These are phyloP conservation scores for Xylariaceae sp. DNA, from an alignment of 2,329 filamentous ascomycete species.

Conservation along the genomic window DNA sequence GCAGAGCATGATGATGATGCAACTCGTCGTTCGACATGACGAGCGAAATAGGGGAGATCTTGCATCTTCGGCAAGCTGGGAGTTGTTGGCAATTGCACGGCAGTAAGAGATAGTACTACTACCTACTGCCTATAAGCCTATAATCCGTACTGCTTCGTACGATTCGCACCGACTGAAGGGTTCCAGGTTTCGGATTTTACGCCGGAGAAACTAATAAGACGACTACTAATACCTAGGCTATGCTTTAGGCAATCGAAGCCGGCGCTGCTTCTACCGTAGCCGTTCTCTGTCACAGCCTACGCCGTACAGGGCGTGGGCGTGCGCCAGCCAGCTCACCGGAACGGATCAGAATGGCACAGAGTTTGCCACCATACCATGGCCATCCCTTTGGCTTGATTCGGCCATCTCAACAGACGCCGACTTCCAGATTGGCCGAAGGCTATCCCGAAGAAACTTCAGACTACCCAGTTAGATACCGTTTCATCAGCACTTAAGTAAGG, in stretches of 20 bases:
- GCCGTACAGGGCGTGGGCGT: not conserved
- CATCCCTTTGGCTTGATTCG: not conserved
- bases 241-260: not conserved
- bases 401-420: not conserved
- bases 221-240: not conserved
- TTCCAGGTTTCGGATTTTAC: not conserved
- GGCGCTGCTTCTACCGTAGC: not conserved
- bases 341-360: not conserved
- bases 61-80: not conserved
- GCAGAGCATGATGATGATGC: not conserved
- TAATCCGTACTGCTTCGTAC: not conserved
- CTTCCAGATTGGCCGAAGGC: not conserved
- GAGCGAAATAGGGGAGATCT: not conserved
- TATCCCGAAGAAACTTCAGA: not conserved
- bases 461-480: not conserved
- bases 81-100: too few relatives aligned
- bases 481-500: not conserved
- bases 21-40: not conserved
- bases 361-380: not conserved
- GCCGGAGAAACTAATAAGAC: not conserved
- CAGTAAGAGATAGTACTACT: too few relatives aligned
- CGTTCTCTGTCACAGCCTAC: not conserved
- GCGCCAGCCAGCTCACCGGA: not conserved
- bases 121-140: too few relatives aligned
- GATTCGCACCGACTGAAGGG: not conserved